These are phyloP conservation scores for Polymyxa betae DNA, from an alignment of 208 protist species.

Conservation along the genomic window DNA sequence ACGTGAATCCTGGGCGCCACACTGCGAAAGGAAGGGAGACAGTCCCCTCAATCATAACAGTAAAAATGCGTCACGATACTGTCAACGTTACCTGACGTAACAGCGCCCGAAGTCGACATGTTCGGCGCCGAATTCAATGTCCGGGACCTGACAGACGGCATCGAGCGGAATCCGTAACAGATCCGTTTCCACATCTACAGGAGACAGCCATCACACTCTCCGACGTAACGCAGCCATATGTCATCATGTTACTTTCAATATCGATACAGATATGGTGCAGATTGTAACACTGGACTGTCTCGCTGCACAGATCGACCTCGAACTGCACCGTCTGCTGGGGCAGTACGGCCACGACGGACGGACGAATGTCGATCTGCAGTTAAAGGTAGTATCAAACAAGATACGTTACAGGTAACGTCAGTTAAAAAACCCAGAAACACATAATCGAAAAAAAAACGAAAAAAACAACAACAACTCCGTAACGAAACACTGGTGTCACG, in stretches of 20 bases:
- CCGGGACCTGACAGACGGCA: slow-evolving; percentile 81
- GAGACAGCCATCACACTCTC: no score
- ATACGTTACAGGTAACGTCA: not conserved
- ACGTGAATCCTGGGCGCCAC: slow-evolving; percentile 53
- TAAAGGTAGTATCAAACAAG: not conserved
- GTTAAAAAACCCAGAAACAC: not conserved
- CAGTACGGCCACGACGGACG: slow-evolving; percentile 22
- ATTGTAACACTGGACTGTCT: slow-evolving; percentile 79
- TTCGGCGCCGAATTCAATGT: slow-evolving; percentile 75
- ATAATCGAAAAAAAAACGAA: no score
- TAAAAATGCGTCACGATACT: no score
- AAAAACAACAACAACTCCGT: no score
- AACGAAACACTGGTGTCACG: slow-evolving; percentile 66
- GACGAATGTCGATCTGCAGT: slow-evolving; percentile 32
- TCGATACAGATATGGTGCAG: slow-evolving; percentile 82
- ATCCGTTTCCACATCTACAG: slow-evolving; percentile 79
- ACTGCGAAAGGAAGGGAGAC: slow-evolving; percentile 75
- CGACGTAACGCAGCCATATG: no score
- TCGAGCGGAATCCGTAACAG: slow-evolving; percentile 80
- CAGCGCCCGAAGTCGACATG: slow-evolving; percentile 82
- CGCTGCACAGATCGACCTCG: slow-evolving; percentile 80
- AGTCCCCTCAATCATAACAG: no score
- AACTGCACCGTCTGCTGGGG: slow-evolving; percentile 62
- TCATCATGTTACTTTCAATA: slow-evolving; percentile 72
- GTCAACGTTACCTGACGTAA: slow-evolving; percentile 84